A percentile compares a stretch with the other conserved stretches of the same genome.
Conservation (phyloP, 352 stramenopile genomes). For the Pythium vanterpoolii region DNA sequence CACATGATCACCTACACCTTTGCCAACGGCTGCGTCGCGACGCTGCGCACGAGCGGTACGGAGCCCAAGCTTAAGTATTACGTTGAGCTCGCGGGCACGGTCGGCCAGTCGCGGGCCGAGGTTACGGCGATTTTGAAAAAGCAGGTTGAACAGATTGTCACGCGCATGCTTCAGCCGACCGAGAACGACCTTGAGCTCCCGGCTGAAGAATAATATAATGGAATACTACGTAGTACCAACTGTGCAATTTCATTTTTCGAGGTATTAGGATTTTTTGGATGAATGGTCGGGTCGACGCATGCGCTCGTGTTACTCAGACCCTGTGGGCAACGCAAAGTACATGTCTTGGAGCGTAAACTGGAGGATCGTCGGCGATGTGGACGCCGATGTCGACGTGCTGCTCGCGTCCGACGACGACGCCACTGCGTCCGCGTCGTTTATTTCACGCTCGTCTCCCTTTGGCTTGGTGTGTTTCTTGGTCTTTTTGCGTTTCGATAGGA, state of each 20-base stretch:
- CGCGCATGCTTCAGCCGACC: slow-evolving; percentile 78
- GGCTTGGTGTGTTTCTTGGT: slow-evolving; percentile 19
- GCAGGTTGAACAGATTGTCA: slow-evolving; percentile 75
- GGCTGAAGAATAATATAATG: slow-evolving; percentile 24
- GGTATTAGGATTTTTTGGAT: no score
- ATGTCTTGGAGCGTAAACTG: slow-evolving; percentile 83
- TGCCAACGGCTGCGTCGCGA: slow-evolving; percentile 94
- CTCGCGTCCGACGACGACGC: slow-evolving; percentile 11
- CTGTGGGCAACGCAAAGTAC: slow-evolving; percentile 63
- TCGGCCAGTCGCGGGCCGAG: slow-evolving; percentile 62
- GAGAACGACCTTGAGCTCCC: slow-evolving; percentile 75
- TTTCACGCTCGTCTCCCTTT: background rate
- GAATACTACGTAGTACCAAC: background rate
- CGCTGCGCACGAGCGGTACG: slow-evolving; percentile 96
- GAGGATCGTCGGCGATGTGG: slow-evolving; percentile 34
- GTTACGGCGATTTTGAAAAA: slow-evolving; percentile 47
- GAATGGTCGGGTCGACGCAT: no score
- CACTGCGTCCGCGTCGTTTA: background rate
- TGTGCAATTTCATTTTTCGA: slow-evolving; percentile 5
- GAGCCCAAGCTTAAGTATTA: slow-evolving; percentile 99
- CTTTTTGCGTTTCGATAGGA: slow-evolving; percentile 17
- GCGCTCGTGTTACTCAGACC: slow-evolving; percentile 14
- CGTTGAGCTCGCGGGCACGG: slow-evolving; percentile 86
- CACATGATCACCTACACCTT: slow-evolving; percentile 98
- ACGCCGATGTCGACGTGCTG: slow-evolving; percentile 26